Conservation (phyloP, 2,329 filamentous ascomycete species). For the Ustulina deusta region DNA sequence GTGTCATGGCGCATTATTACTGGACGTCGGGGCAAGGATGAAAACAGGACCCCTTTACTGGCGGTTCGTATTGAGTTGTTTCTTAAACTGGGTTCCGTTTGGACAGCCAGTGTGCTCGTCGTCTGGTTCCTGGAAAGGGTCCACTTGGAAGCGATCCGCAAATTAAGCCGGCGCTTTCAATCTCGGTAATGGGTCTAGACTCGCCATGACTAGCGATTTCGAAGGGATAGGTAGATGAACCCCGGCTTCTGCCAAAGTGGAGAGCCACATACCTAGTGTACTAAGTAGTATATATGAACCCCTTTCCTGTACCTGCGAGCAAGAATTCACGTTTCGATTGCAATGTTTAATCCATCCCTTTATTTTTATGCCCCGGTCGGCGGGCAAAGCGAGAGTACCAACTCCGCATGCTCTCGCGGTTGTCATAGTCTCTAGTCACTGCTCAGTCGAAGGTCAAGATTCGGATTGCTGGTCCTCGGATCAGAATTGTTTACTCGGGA, state of each 20-base stretch:
- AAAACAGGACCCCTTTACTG: slow-evolving; percentile 25
- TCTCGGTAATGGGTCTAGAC: slow-evolving; percentile 29
- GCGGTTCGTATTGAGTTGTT: slow-evolving; percentile 28
- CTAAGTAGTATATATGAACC: slow-evolving; percentile 23
- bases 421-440: not conserved
- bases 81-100: slow-evolving; percentile 11
- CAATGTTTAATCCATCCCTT: slow-evolving; percentile 1
- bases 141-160: slow-evolving; percentile 21
- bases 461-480: not conserved
- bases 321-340: not conserved
- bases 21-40: slow-evolving; percentile 18
- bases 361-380: not conserved
- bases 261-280: not conserved
- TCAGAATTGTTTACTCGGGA: not conserved
- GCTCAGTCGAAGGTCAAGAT: not conserved
- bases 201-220: slow-evolving; percentile 7
- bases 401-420: too few relatives aligned
- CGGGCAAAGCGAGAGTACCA: not conserved
- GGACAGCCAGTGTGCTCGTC: slow-evolving; percentile 1
- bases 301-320: slow-evolving; percentile 25
- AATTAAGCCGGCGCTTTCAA: slow-evolving; percentile 26
- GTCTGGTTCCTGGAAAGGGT: slow-evolving; percentile 8
- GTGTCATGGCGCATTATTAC: slow-evolving; percentile 30
- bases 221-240: not conserved
- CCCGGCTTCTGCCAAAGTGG: slow-evolving; percentile 16